Evolutionary conservation across 306 rosid species (phyloP).

Genomic region (Hippophae gyantsensis): DNA sequence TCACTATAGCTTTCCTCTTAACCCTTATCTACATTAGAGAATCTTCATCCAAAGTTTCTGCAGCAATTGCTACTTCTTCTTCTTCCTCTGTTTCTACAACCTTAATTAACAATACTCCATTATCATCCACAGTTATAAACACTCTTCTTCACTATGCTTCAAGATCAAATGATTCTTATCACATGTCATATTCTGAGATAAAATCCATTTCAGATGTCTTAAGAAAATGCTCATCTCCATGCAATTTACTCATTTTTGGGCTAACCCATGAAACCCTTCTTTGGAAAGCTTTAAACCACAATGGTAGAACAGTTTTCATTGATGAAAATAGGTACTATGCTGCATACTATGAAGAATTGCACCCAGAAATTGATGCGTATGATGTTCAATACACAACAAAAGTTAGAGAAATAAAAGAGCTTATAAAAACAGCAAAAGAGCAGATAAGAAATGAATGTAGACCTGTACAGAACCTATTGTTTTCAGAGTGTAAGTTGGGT

Average conservation of each 20-base stretch:
- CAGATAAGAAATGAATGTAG: slow-evolving; percentile 71
- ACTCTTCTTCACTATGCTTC: slow-evolving; percentile 81
- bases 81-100: slow-evolving; percentile 22
- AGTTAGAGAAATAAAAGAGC: slow-evolving; percentile 50
- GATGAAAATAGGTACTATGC: slow-evolving; percentile 95
- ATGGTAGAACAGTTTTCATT: slow-evolving; percentile 84
- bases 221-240: slow-evolving; percentile 65
- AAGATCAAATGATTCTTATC: slow-evolving; percentile 65
- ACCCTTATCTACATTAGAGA: slow-evolving; percentile 72
- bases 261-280: slow-evolving; percentile 79
- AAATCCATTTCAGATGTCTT: slow-evolving; percentile 78
- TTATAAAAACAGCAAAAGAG: slow-evolving; percentile 49
- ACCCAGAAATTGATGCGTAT: slow-evolving; percentile 85
- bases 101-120: slow-evolving; percentile 12
- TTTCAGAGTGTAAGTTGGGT: slow-evolving; percentile 77
- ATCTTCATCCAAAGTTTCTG: slow-evolving; percentile 18
- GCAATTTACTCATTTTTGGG: slow-evolving; percentile 77
- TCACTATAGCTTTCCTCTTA: slow-evolving; percentile 74
- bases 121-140: slow-evolving; percentile 72
- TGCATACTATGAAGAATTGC: slow-evolving; percentile 67
- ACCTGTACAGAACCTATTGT: slow-evolving; percentile 83
- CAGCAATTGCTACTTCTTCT: slow-evolving; percentile 15
- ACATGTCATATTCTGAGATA: slow-evolving; percentile 71
- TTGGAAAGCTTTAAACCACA: slow-evolving; percentile 85
- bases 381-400: slow-evolving; percentile 92